Percentiles rank a stretch among this genome's conserved stretches.
Evolutionary conservation across 495 filamentous ascomycete genomes (phyloP).

Genomic region (Daldinia decipiens): DNA sequence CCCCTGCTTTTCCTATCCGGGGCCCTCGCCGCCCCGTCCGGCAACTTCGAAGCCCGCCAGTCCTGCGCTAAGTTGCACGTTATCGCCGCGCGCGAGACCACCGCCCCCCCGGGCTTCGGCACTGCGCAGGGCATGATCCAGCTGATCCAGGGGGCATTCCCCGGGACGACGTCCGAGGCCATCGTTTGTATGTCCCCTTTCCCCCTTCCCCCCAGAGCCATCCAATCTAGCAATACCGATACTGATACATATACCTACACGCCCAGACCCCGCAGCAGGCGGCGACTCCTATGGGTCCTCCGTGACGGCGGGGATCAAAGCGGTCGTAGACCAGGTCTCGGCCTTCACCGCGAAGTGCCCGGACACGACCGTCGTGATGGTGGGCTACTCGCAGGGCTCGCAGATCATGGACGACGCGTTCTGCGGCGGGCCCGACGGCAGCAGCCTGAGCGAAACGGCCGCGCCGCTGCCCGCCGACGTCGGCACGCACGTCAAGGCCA

Average conservation of each 20-base stretch:
- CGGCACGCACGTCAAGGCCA: background rate
- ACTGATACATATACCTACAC: background rate
- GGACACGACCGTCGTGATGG: constrained; percentile 57
- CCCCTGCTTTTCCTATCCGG: background rate
- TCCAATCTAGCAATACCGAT: too few species aligned
- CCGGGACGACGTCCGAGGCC: too few species aligned
- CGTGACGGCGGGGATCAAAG: background rate
- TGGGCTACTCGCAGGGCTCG: constrained; percentile 65
- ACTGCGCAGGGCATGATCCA: too few species aligned
- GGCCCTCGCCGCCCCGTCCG: background rate
- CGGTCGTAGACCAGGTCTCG: background rate
- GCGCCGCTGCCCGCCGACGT: constrained; percentile 53
- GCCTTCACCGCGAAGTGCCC: constrained; percentile 52
- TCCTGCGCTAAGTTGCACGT: too few species aligned
- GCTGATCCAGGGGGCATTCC: too few species aligned
- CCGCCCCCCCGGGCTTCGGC: too few species aligned
- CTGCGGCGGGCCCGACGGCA: constrained; percentile 63
- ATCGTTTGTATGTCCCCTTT: too few species aligned
- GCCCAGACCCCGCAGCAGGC: constrained; percentile 1
- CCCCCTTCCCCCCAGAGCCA: too few species aligned
- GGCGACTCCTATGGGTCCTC: background rate
- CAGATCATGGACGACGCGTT: constrained; percentile 66
- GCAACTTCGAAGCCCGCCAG: background rate
- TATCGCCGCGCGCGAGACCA: too few species aligned
- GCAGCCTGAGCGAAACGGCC: constrained; percentile 54